phyloP scores from a whole-genome alignment of 179 eudicot genomes.

The Beta macrorhiza region DNA sequence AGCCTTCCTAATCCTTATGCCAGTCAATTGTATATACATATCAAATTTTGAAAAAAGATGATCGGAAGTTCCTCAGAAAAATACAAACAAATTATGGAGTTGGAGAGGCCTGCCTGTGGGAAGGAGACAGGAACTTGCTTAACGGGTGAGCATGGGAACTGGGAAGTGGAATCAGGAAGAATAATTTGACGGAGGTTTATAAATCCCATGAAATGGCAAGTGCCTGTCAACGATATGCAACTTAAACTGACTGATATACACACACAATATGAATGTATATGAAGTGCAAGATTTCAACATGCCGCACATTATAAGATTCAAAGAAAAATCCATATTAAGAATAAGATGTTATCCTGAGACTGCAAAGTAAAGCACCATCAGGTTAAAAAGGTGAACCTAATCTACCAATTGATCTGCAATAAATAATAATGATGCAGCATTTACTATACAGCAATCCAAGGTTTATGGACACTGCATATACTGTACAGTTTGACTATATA shows the following conservation, averaged over 20 bases:
- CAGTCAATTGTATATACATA: background rate
- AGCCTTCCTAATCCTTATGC: background rate
- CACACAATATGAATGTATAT: too few species aligned
- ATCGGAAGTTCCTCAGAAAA: background rate
- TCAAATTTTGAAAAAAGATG: background rate
- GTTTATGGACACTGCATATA: conserved; percentile 1
- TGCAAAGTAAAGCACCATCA: background rate
- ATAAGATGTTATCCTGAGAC: background rate
- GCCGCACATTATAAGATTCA: background rate
- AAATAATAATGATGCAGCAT: background rate
- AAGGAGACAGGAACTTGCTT: background rate
- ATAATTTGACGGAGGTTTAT: background rate
- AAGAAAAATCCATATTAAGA: background rate
- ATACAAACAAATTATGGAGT: background rate
- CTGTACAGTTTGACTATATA: conserved; percentile 7
- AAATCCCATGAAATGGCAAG: background rate
- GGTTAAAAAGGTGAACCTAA: background rate
- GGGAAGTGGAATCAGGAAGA: background rate
- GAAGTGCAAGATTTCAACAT: too few species aligned
- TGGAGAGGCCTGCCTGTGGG: background rate
- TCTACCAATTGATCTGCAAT: conserved; percentile 1
- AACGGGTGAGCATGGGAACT: background rate
- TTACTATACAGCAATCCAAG: background rate
- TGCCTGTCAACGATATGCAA: background rate
- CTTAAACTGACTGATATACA: background rate